These are phyloP conservation scores for Lepraria neglecta DNA, from an alignment of 495 filamentous ascomycete species.

Conservation along the genomic window DNA sequence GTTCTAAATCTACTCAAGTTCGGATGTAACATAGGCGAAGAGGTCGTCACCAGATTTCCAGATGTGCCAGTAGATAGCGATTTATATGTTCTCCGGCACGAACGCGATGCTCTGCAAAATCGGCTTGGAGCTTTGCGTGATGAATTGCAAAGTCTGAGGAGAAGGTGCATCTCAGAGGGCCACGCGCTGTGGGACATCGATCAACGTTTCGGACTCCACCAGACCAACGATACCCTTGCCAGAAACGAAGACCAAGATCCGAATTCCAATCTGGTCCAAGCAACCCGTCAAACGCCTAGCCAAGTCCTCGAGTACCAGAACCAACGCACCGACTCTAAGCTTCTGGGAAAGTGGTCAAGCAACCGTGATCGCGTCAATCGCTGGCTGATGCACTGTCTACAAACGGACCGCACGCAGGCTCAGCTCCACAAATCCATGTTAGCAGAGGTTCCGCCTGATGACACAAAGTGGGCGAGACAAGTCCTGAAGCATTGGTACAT, in stretches of 20 bases:
- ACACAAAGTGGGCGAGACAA: slow-evolving; percentile 21
- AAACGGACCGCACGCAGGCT: slow-evolving; percentile 9
- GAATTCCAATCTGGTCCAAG: background rate
- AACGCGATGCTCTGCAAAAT: slow-evolving; percentile 10
- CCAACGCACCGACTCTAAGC: background rate
- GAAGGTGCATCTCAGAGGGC: slow-evolving; percentile 8
- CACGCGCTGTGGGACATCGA: slow-evolving; percentile 11
- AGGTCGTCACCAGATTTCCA: background rate
- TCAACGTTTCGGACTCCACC: slow-evolving; percentile 1
- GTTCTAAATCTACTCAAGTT: slow-evolving; percentile 14
- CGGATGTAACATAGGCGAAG: background rate
- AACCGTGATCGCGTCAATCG: slow-evolving; percentile 20
- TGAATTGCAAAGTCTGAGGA: background rate
- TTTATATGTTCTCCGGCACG: slow-evolving; percentile 2
- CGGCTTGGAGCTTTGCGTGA: slow-evolving; percentile 1
- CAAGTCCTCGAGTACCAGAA: background rate
- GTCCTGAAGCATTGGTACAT: slow-evolving; percentile 25
- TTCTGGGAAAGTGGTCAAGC: slow-evolving; percentile 18
- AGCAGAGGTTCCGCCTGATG: background rate
- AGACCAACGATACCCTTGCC: background rate
- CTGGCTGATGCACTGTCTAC: slow-evolving; percentile 18
- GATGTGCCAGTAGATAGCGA: slow-evolving; percentile 4
- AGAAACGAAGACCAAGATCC: slow-evolving; percentile 1
- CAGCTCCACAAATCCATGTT: slow-evolving; percentile 15
- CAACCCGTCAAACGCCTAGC: background rate